phyloP scores from a whole-genome alignment of 116 monocot species.

The Iris pallida region DNA sequence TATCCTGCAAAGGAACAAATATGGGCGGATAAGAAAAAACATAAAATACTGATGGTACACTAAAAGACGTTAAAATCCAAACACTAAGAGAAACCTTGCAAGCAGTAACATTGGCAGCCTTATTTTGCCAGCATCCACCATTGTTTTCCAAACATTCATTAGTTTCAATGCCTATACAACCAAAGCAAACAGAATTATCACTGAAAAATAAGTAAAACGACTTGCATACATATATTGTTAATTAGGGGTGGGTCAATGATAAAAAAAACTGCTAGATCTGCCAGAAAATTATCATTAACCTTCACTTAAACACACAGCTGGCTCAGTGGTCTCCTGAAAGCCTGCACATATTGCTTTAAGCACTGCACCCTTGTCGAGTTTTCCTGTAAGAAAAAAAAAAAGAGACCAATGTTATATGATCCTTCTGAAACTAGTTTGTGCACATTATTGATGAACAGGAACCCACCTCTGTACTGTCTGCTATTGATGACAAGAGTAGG shows the following conservation, averaged over 20 bases:
- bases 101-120: conserved; percentile 64
- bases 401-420: not conserved
- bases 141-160: conserved; percentile 78
- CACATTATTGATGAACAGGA: not conserved
- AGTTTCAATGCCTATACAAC: conserved; percentile 46
- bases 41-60: not conserved
- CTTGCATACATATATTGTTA: not conserved
- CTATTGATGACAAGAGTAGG: conserved; percentile 78
- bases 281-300: conserved; percentile 34
- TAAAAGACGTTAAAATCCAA: not conserved
- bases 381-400: conserved; percentile 37
- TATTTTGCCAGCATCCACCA: conserved; percentile 89
- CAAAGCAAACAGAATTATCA: conserved; percentile 1
- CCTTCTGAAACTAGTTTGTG: not conserved
- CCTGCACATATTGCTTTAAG: conserved; percentile 95
- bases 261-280: not conserved
- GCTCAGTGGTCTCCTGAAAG: conserved; percentile 91
- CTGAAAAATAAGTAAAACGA: conserved; percentile 4
- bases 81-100: conserved; percentile 56
- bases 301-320: conserved; percentile 85
- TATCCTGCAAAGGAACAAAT: conserved; percentile 50
- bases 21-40: not conserved
- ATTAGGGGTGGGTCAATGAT: not conserved
- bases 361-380: conserved; percentile 88
- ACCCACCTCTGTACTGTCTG: conserved; percentile 66